Conservation (phyloP, 805 yeast species). For the Schwanniomyces pseudopolymorphus region DNA sequence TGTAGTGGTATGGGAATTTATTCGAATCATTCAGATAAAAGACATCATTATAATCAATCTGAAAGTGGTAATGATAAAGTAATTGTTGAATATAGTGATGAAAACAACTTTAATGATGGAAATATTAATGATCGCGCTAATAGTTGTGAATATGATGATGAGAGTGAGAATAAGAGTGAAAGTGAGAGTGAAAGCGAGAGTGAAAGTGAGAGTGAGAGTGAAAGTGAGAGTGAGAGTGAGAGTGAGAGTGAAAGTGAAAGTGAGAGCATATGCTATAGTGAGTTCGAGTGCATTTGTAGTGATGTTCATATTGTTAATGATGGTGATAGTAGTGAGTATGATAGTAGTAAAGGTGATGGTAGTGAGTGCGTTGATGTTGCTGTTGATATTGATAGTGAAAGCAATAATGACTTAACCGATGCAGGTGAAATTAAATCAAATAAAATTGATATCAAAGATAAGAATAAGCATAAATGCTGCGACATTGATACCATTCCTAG, state of each 20-base stretch:
- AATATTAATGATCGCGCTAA: too few relatives aligned
- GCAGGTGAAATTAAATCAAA: too few relatives aligned
- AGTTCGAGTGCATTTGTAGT: background rate
- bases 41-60: too few relatives aligned
- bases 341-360: slow-evolving; percentile 2
- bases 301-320: slow-evolving; percentile 3
- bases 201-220: slow-evolving; percentile 1
- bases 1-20: too few relatives aligned
- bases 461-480: too few relatives aligned
- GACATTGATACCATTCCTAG: too few relatives aligned
- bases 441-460: too few relatives aligned
- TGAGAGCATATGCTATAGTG: background rate
- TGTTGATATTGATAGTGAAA: background rate
- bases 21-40: too few relatives aligned
- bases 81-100: background rate
- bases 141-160: too few relatives aligned
- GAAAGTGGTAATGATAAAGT: background rate
- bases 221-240: background rate
- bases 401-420: too few relatives aligned
- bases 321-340: slow-evolving; percentile 1
- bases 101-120: too few relatives aligned
- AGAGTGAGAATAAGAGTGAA: too few relatives aligned
- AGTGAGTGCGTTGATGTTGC: slow-evolving; percentile 2
- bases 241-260: background rate
- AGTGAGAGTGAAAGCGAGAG: background rate